phyloP scores from a whole-genome alignment of 257 asterid species.

The Salvia hispanica region DNA sequence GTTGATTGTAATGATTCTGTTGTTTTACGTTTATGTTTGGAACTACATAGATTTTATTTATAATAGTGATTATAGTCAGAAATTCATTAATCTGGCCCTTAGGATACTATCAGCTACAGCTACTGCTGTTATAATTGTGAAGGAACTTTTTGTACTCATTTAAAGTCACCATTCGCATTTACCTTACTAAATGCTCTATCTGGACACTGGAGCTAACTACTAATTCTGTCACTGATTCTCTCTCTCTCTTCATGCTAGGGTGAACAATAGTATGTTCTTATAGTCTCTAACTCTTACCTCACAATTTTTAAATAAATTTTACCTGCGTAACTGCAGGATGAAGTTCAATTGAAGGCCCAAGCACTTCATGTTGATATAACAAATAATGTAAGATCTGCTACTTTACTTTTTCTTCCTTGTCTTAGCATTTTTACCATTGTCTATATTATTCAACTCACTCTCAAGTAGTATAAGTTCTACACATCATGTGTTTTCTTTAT shows the following conservation, averaged over 20 bases:
- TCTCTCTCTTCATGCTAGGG: neutral
- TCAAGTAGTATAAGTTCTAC: conserved; percentile 1
- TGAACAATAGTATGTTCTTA: conserved; percentile 18
- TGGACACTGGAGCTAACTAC: neutral
- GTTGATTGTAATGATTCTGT: conserved; percentile 13
- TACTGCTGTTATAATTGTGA: conserved; percentile 17
- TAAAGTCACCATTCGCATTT: neutral
- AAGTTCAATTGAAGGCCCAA: conserved; percentile 69
- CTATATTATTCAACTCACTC: neutral
- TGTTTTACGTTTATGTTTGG: neutral
- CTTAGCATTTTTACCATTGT: neutral
- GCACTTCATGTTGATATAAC: conserved; percentile 75
- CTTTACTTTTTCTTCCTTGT: neutral
- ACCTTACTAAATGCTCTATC: conserved; percentile 22
- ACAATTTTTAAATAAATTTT: conserved; percentile 21
- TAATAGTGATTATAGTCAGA: neutral
- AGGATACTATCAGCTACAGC: conserved; percentile 5
- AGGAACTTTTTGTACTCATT: neutral
- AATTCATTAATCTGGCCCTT: conserved; percentile 5
- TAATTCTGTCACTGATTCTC: neutral
- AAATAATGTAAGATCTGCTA: conserved; percentile 56
- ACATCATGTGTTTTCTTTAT: conserved; percentile 1
- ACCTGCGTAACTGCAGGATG: conserved; percentile 54
- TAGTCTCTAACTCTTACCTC: conserved; percentile 23
- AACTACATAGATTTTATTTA: neutral